Evolutionary conservation across 306 rosid genomes (phyloP), one percentile per base, ranked within the genome.

Genomic region (Vigna radiata): DNA sequence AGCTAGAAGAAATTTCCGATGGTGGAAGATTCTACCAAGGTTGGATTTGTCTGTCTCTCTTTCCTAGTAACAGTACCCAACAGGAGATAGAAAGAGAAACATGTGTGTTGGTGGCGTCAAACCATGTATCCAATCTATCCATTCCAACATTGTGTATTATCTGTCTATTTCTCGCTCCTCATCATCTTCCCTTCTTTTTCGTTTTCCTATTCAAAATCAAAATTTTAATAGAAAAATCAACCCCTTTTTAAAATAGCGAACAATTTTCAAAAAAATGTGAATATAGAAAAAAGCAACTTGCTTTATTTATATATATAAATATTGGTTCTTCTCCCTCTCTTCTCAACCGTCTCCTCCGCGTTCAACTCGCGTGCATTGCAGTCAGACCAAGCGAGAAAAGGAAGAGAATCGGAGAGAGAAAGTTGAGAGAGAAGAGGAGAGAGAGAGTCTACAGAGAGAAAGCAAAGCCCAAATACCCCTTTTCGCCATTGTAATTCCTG

Each of bases 311-410:
- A 47, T 75, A 69, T 75, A 69, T 84, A 55, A 47, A 73, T 63
- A 53, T 27, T 46, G 37, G 52, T 64, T 54, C 46, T 72, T 82
- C 79, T 75, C 62, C 79, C 65, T 77, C 76, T 68, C 82, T 75
- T 84, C 90, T 82, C 88, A 89, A 89, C 98, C 81, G 91, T 84
- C 86, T 80, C 82, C 86, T 88, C 88, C 93, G 91, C 86, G 93
- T 91, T 89, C 83, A 85, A 80, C 91, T 91, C 92, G 94, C 93
- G 90, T 87, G 86, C 87, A 73, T 80, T 84, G 74, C 85, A 84
- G 85, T 59, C 76, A 77, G 82, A 72, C 72, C 69, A 44, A 73
- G 85, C 49, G 76, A 87, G 81, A 81, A 77, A 81, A 70, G 23
- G 55, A 78, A 71, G 66, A 81, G 68, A 80, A 67, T 23, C 58